Conservation (phyloP, 495 filamentous ascomycete genomes). For the Aspergillus biplanus region DNA sequence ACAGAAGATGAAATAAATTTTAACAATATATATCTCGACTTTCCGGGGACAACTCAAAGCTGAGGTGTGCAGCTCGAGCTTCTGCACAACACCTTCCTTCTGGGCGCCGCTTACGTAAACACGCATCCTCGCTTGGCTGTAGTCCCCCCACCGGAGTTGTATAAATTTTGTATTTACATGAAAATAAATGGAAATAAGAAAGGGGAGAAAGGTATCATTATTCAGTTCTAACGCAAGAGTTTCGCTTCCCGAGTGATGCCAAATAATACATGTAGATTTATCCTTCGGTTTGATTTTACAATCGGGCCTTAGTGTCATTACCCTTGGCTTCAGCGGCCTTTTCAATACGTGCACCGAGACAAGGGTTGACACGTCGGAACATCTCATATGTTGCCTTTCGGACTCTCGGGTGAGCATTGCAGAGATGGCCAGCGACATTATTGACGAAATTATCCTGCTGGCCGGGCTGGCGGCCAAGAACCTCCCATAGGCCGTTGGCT, state of each 20-base stretch:
- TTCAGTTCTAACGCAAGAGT: not conserved
- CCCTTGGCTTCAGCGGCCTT: slow-evolving; percentile 46
- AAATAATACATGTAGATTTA: not conserved
- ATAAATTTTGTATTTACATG: not conserved
- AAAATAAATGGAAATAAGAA: not conserved
- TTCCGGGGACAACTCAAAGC: not conserved
- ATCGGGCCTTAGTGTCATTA: slow-evolving; percentile 30
- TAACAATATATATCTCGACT: slow-evolving; percentile 1
- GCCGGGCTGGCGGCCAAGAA: slow-evolving; percentile 61
- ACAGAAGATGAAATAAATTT: slow-evolving; percentile 4
- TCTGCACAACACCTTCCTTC: not conserved
- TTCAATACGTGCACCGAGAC: slow-evolving; percentile 49
- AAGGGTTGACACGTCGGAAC: slow-evolving; percentile 46
- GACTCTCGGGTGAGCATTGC: slow-evolving; percentile 52
- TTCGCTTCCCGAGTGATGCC: not conserved
- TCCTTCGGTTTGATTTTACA: slow-evolving; percentile 26
- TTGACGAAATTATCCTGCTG: slow-evolving; percentile 70
- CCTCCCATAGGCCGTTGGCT: slow-evolving; percentile 65
- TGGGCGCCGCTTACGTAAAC: slow-evolving; percentile 28
- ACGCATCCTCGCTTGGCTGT: slow-evolving; percentile 7
- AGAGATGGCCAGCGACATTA: slow-evolving; percentile 62
- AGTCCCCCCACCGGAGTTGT: not conserved
- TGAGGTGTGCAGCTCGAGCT: not conserved
- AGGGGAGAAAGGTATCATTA: slow-evolving; percentile 3
- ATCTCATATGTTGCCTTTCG: slow-evolving; percentile 61